Evolutionary conservation across 805 yeast genomes (phyloP), one percentile per base, ranked within the genome.

Genomic region (Ogataea pignaliae): DNA sequence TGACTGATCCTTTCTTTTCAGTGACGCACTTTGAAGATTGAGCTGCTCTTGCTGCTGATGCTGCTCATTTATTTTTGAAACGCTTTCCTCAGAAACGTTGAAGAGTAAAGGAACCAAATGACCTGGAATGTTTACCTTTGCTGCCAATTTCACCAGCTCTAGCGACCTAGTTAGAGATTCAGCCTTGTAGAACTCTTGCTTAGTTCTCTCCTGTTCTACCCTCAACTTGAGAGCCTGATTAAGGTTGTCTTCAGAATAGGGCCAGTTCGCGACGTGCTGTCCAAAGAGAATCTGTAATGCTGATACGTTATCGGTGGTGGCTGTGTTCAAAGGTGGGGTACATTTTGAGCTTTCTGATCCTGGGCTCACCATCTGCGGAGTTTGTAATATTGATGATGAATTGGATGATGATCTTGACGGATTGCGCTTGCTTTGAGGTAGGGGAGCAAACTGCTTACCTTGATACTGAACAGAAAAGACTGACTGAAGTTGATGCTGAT

Each of bases 151-250:
- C 40, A 90, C 55, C 15, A 89, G 69, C 41, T 83, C 82, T 29
- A 84, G 64, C 17, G 85, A 75, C 44, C 76, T 73, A 35, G 75
- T 73, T 21, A 83, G 70, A 34, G 74, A 66, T 57, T 89, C 96
- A 16, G 83, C 66, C 42, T 73, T 75, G 59, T 85, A 83, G 53
- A 71, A 82, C 52, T 85, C 93, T 60, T 89, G 96, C 51, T 83
- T 84, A 1, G 97, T 84, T 36, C 75, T 72, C 60, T 90, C 97
- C 57, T 85, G 91, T 59, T 88, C 89, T 3, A 78, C 61, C 41
- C 80, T 72, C 29, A 84, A 71, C 30, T 72, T 71, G 32, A 88
- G 63, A 0, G 88, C 81, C 50, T 76, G 78, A 21, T 70, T 60
- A 28, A 82, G 70, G 3, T 88, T 73, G 9, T 71, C 69, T 43